phyloP scores from a whole-genome alignment of 345 rosid genomes.

The Linum trigynum region DNA sequence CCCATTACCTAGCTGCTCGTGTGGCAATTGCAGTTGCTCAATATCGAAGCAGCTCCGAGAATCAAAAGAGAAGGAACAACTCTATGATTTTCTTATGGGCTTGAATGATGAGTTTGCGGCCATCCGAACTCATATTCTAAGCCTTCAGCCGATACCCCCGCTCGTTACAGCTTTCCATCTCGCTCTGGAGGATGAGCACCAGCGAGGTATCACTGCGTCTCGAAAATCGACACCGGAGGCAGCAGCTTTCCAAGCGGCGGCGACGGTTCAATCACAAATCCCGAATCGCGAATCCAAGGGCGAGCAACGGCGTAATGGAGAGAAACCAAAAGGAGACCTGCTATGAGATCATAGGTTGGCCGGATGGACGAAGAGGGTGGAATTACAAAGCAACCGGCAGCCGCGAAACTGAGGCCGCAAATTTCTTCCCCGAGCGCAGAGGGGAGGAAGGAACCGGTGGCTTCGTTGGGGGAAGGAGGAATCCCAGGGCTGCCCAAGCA shows the following conservation, averaged over 20 bases:
- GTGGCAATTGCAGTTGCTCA: neutral
- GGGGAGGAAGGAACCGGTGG: too few species aligned
- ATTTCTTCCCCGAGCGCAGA: too few species aligned
- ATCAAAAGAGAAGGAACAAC: neutral
- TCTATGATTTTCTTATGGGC: neutral
- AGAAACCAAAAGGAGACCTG: too few species aligned
- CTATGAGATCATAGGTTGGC: too few species aligned
- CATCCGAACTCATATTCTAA: neutral
- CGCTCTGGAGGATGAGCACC: neutral
- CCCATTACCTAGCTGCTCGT: neutral
- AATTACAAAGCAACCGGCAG: too few species aligned
- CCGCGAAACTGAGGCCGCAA: too few species aligned
- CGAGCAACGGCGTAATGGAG: too few species aligned
- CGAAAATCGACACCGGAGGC: neutral
- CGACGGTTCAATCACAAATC: too few species aligned
- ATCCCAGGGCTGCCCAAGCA: too few species aligned
- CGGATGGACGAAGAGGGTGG: too few species aligned
- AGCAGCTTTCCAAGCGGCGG: neutral
- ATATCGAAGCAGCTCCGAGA: neutral
- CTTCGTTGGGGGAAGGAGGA: too few species aligned
- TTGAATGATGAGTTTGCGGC: neutral
- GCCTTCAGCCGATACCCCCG: neutral
- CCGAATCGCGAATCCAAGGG: too few species aligned
- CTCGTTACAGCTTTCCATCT: neutral
- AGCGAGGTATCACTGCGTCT: neutral